phyloP scores from a whole-genome alignment of 2,329 filamentous ascomycete species.

The Knufia fluminis region DNA sequence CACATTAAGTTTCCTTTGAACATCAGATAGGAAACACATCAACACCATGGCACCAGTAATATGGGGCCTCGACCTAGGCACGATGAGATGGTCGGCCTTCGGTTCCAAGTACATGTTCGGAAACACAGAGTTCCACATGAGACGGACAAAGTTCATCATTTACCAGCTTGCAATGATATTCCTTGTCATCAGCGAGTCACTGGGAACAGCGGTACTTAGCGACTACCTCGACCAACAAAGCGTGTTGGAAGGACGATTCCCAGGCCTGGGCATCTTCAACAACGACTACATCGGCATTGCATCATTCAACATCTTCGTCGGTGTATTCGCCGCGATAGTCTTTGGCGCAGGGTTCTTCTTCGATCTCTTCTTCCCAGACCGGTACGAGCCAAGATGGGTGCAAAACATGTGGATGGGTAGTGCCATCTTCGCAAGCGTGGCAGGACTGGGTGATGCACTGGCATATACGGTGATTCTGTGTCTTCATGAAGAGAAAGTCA shows the following conservation, averaged over 20 bases:
- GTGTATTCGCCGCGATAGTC: constrained; percentile 48
- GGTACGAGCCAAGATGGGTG: constrained; percentile 41
- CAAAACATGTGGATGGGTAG: constrained; percentile 47
- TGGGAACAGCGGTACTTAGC: constrained; percentile 47
- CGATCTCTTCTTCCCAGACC: constrained; percentile 52
- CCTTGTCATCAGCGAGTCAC: constrained; percentile 47
- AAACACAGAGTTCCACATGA: constrained; percentile 45
- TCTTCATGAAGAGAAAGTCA: constrained; percentile 33
- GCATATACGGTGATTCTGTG: constrained; percentile 44
- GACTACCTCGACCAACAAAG: constrained; percentile 49
- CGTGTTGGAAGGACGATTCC: constrained; percentile 34
- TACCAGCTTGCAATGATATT: constrained; percentile 53
- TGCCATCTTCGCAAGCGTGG: constrained; percentile 39
- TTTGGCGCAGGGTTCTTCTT: constrained; percentile 54
- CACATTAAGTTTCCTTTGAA: too few relatives aligned
- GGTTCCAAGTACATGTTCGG: constrained; percentile 48
- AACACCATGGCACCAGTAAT: constrained; percentile 37
- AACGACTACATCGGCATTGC: constrained; percentile 48
- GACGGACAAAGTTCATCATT: constrained; percentile 50
- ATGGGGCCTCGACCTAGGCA: constrained; percentile 48
- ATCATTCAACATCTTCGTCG: constrained; percentile 51
- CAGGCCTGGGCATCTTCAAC: constrained; percentile 40
- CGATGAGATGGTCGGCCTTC: constrained; percentile 52
- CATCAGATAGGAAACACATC: not conserved
- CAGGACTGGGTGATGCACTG: constrained; percentile 41